These are phyloP conservation scores for Fusarium nisikadoi DNA, from an alignment of 2,329 filamentous ascomycete species.

Conservation along the genomic window DNA sequence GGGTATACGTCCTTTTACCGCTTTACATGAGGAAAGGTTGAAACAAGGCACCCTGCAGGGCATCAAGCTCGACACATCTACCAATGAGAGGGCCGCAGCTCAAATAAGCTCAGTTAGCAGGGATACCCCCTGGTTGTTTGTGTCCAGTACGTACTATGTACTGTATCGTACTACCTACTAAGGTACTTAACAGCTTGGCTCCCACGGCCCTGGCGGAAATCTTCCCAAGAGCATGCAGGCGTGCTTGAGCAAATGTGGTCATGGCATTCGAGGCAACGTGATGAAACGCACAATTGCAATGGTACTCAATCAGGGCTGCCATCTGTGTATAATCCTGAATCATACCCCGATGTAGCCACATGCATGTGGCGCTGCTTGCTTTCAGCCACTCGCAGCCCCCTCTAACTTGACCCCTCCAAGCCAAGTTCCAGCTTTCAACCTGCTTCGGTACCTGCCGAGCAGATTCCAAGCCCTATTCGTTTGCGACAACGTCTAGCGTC, in stretches of 20 bases:
- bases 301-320: background rate
- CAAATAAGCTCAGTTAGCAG: slow-evolving; percentile 17
- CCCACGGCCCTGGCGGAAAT: background rate
- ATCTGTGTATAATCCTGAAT: background rate
- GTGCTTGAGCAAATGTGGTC: background rate
- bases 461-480: slow-evolving; percentile 18
- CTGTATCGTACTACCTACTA: background rate
- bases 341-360: slow-evolving; percentile 8
- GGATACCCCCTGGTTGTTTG: slow-evolving; percentile 4
- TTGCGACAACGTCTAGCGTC: slow-evolving; percentile 3
- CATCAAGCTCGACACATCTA: background rate
- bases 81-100: slow-evolving; percentile 5
- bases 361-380: slow-evolving; percentile 7
- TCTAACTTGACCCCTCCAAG: slow-evolving; percentile 28
- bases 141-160: background rate
- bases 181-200: background rate
- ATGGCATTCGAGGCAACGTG: background rate
- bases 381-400: slow-evolving; percentile 18
- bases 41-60: slow-evolving; percentile 20
- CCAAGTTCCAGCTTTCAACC: slow-evolving; percentile 7
- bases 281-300: background rate
- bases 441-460: slow-evolving; percentile 34
- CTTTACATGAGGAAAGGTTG: slow-evolving; percentile 1
- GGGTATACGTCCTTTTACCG: background rate
- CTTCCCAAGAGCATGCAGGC: background rate